Evolutionary conservation across 2,329 filamentous ascomycete genomes (phyloP).

Genomic region (Beauveria asiatica): DNA sequence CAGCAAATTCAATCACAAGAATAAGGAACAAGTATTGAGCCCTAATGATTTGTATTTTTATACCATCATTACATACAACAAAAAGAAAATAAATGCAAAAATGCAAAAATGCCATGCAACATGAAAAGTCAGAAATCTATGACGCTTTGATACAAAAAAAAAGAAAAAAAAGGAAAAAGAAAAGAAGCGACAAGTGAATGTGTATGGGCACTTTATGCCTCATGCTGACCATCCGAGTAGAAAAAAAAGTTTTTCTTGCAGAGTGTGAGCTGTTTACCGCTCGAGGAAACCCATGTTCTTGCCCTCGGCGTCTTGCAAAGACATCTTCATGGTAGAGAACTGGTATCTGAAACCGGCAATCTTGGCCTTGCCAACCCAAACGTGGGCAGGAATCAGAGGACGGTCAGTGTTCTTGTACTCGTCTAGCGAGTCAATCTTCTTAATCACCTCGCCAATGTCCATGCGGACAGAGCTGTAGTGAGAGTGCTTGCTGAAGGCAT

Average conservation of each 20-base stretch:
- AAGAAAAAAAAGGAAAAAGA: background rate
- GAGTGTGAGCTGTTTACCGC: conserved; percentile 8
- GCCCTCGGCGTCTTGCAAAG: conserved; percentile 7
- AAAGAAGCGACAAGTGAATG: background rate
- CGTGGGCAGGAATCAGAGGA: conserved; percentile 10
- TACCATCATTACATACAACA: conserved; percentile 12
- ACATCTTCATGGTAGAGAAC: conserved; percentile 11
- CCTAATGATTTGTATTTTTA: conserved; percentile 11
- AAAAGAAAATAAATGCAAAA: conserved; percentile 8
- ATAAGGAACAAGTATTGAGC: conserved; percentile 2
- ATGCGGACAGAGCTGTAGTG: conserved; percentile 13
- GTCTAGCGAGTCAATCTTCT: conserved; percentile 10
- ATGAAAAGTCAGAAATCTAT: conserved; percentile 12
- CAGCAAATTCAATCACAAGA: background rate
- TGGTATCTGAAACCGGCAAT: conserved; percentile 12
- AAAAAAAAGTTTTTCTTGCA: background rate
- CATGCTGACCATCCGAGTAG: conserved; percentile 3
- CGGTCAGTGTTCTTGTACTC: conserved; percentile 10
- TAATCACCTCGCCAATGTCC: conserved; percentile 11
- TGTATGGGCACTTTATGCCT: conserved; percentile 6
- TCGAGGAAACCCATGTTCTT: conserved; percentile 11
- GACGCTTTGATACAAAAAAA: conserved; percentile 10
- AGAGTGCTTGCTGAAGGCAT: conserved; percentile 9
- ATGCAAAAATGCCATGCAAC: conserved; percentile 12
- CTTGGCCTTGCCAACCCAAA: conserved; percentile 12